Evolutionary conservation across 1,139 yeast species (phyloP).

Genomic region (Blastobotrys ciferrii): DNA sequence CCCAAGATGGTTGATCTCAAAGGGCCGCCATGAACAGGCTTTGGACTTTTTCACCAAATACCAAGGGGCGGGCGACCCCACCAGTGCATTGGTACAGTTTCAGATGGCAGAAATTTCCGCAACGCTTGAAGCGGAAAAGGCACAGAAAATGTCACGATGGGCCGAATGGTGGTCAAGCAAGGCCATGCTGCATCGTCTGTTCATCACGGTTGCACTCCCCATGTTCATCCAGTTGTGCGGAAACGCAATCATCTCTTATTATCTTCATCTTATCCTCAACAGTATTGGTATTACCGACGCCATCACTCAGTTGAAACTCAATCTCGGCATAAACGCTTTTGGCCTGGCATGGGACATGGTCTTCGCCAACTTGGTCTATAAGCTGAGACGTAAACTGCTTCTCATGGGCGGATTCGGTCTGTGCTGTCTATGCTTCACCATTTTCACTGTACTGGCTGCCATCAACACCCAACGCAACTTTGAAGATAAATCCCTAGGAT

Average conservation of each 20-base stretch:
- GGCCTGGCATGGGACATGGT: conserved; percentile 39
- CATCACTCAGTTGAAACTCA: conserved; percentile 36
- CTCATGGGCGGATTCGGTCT: conserved; percentile 34
- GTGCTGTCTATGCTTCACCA: conserved; percentile 23
- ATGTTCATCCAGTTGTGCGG: conserved; percentile 44
- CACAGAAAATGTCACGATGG: conserved; percentile 28
- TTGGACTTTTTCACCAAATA: conserved; percentile 30
- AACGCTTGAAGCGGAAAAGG: conserved; percentile 20
- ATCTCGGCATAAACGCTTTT: conserved; percentile 35
- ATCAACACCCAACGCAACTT: conserved; percentile 23
- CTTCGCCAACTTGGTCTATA: conserved; percentile 34
- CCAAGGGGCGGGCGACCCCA: conserved; percentile 25
- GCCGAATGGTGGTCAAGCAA: conserved; percentile 39
- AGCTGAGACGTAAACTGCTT: conserved; percentile 39
- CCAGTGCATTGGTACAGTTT: conserved; percentile 22
- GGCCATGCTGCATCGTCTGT: conserved; percentile 40
- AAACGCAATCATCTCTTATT: conserved; percentile 46
- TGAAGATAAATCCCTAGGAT: conserved; percentile 19
- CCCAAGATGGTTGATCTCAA: conserved; percentile 68
- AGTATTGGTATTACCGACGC: conserved; percentile 35
- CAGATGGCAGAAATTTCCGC: conserved; percentile 26
- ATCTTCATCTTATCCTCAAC: conserved; percentile 40
- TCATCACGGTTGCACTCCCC: conserved; percentile 34
- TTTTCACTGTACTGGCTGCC: conserved; percentile 31
- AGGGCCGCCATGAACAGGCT: conserved; percentile 53